Base-by-base conservation (phyloP, 1,139 yeast genomes). In the Williopsis jadinii region DNA sequence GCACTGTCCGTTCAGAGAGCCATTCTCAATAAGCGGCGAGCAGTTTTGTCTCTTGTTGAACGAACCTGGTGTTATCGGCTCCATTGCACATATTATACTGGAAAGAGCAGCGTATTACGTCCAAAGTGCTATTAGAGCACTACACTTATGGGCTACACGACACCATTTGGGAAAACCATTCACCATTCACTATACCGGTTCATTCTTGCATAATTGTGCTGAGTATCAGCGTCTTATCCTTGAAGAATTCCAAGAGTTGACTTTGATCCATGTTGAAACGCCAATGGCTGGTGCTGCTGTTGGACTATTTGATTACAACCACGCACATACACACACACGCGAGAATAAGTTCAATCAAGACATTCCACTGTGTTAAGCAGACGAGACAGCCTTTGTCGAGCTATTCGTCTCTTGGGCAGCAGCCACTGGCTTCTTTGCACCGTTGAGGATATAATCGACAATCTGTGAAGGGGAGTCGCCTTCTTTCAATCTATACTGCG, bases 401-500 rank as follows among this genome's bases (percentile, higher is more conserved):
- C 5, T 30, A 30, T n/a, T 13, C 10, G 15, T 30, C 32, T 13
- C 13, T 9, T 12, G 28, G 5, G 11, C 26, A n/a, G 32, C 36
- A 8, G 28, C 28, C 24, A 32, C 37, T 33, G 30, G 13, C 34
- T 36, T 31, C 28, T 30, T 30, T 28, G 14, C 36, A 36, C 86
- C 85, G 42, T 69, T 64, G 32, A 78, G 42, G 40, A 87, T 68
- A 61, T 84, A 82, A 43, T 70, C 61, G 42, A 77, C 45, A n/a
- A 80, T 74, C 56, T 80, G 76, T 24, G 62, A 47, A 13, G 78
- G 62, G 14, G 78, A 58, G 50, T 73, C 77, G 32, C 83, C 81
- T 43, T 60, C 60, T 5, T 54, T 66, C 42, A 58, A 51, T 67
- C 88, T 84, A 69, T 78, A 86, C 49, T 71, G 67, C 54, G 69